Evolutionary conservation across 345 rosid species (phyloP).

Genomic region (Moringa oleifera): DNA sequence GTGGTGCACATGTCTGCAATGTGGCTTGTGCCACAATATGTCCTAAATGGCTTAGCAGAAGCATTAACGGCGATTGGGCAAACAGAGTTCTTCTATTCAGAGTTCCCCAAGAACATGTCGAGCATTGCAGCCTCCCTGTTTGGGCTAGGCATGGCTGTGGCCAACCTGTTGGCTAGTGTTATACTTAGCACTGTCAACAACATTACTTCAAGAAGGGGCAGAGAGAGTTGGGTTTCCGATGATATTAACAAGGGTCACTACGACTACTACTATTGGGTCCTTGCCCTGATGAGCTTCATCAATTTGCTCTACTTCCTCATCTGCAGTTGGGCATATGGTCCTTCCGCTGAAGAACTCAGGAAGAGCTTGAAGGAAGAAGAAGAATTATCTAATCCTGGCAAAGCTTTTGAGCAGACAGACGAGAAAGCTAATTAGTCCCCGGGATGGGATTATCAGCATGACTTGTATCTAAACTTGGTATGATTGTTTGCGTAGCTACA

Average conservation of each 20-base stretch:
- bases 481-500: slow-evolving; percentile 4
- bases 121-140: slow-evolving; percentile 59
- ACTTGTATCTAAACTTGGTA: not conserved
- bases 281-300: slow-evolving; percentile 44
- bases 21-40: slow-evolving; percentile 72
- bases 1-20: slow-evolving; percentile 58
- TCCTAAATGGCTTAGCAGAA: slow-evolving; percentile 64
- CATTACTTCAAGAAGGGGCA: slow-evolving; percentile 35
- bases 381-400: slow-evolving; percentile 22
- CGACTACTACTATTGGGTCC: slow-evolving; percentile 74
- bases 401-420: slow-evolving; percentile 22
- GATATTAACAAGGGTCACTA: slow-evolving; percentile 68
- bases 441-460: not conserved
- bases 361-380: slow-evolving; percentile 32
- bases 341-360: slow-evolving; percentile 31
- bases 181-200: slow-evolving; percentile 34
- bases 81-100: slow-evolving; percentile 69
- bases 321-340: slow-evolving; percentile 79
- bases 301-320: slow-evolving; percentile 55
- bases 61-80: slow-evolving; percentile 68
- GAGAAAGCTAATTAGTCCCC: slow-evolving; percentile 3
- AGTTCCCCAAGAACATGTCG: slow-evolving; percentile 78
- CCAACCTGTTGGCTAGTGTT: slow-evolving; percentile 55
- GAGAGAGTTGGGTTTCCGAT: slow-evolving; percentile 64
- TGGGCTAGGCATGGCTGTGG: slow-evolving; percentile 60